Percentiles rank a stretch among this genome's conserved stretches.
Conservation (phyloP, 2,329 filamentous ascomycete species). For the Neoarthrinium moseri region DNA sequence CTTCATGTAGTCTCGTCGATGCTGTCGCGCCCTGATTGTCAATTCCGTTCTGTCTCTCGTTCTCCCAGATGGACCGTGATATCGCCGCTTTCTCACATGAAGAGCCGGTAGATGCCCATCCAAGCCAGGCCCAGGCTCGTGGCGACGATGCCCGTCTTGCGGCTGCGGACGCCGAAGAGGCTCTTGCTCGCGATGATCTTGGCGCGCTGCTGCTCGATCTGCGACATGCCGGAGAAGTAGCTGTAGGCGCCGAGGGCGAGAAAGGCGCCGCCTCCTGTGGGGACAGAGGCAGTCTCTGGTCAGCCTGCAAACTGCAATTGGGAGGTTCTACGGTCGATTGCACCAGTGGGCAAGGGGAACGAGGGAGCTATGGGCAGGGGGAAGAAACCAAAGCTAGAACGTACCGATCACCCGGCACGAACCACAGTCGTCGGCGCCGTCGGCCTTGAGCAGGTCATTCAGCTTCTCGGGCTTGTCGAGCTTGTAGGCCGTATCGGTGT, state of each 20-base stretch:
- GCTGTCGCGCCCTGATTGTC: no score
- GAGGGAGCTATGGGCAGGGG: no score
- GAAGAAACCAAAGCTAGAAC: no score
- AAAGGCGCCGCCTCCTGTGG: constrained; percentile 71
- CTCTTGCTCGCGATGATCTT: constrained; percentile 67
- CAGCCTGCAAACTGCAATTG: constrained; percentile 1
- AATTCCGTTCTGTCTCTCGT: no score
- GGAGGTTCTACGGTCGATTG: no score
- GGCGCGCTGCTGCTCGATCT: constrained; percentile 66
- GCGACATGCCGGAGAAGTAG: constrained; percentile 71
- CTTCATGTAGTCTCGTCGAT: no score
- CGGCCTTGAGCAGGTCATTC: constrained; percentile 54
- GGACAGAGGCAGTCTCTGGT: background rate
- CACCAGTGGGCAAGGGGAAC: no score
- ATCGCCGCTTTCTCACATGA: constrained; percentile 50
- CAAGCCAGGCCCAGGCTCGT: constrained; percentile 68
- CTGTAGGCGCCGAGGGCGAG: constrained; percentile 75
- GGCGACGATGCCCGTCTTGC: constrained; percentile 63
- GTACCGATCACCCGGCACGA: constrained; percentile 71
- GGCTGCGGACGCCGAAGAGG: constrained; percentile 70
- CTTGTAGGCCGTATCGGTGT: constrained; percentile 29
- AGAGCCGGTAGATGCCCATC: constrained; percentile 68
- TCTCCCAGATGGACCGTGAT: no score
- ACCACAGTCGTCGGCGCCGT: constrained; percentile 64
- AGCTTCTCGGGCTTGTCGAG: constrained; percentile 62